These are phyloP conservation scores for Phyllosticta paracitricarpa DNA, from an alignment of 2,329 filamentous ascomycete species.

Conservation along the genomic window DNA sequence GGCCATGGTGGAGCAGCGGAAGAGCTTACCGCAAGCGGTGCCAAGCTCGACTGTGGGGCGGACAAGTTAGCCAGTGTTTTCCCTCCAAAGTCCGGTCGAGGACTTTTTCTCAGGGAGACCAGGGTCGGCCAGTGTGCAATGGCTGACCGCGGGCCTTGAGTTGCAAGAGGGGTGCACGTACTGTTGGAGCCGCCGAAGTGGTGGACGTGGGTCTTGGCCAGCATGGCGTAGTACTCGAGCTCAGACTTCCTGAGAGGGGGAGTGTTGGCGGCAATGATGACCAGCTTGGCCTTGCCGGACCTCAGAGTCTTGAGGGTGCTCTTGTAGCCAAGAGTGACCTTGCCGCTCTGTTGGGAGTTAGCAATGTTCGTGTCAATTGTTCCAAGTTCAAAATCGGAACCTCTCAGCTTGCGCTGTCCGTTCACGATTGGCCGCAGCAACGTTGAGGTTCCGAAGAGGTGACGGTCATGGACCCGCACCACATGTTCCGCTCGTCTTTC, in stretches of 20 bases:
- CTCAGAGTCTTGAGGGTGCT: slow-evolving; percentile 79
- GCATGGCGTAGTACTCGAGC: slow-evolving; percentile 61
- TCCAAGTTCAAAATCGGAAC: no score
- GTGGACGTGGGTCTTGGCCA: slow-evolving; percentile 90
- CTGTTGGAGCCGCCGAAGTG: slow-evolving; percentile 97
- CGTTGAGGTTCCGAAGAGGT: no score
- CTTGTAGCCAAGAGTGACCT: slow-evolving; percentile 85
- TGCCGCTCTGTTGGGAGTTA: slow-evolving; percentile 23
- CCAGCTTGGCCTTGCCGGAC: slow-evolving; percentile 95
- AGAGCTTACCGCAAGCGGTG: slow-evolving; percentile 97
- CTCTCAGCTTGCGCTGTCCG: slow-evolving; percentile 5
- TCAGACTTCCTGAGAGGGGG: slow-evolving; percentile 96
- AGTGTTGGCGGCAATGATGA: slow-evolving; percentile 92
- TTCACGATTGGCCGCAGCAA: no score
- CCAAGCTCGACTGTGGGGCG: slow-evolving; percentile 76
- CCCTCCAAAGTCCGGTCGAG: slow-evolving; percentile 76
- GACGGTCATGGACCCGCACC: not conserved
- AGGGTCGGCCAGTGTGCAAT: slow-evolving; percentile 16
- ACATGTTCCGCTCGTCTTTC: no score
- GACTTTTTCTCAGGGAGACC: slow-evolving; percentile 84
- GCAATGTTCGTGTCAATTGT: slow-evolving; percentile 13
- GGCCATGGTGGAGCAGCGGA: slow-evolving; percentile 95
- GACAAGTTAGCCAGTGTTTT: slow-evolving; percentile 50
- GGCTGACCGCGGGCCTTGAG: not conserved
- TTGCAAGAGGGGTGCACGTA: slow-evolving; percentile 49